Base-by-base conservation (phyloP, 2,329 filamentous ascomycete genomes). In the Diaporthe vaccinii region DNA sequence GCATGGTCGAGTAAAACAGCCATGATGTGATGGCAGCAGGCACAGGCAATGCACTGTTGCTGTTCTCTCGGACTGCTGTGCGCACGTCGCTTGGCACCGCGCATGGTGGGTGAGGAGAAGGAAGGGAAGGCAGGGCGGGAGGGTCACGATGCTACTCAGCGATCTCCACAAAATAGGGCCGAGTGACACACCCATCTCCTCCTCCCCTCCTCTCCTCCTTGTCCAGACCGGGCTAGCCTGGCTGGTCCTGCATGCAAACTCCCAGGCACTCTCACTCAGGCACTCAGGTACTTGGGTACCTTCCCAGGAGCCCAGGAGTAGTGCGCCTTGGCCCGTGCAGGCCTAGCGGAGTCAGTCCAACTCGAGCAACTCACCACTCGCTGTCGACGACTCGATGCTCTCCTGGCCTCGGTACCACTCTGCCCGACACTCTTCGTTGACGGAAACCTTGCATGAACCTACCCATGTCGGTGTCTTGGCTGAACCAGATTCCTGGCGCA, bases 1-100 rank as follows among this genome's bases (percentile, higher is more conserved):
- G 65, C 65, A 69, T 69, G 46, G 65, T 69, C 65, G 65, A 55
- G 34, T 55, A 53, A 69, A 69, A 69, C 65, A 55, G 49, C 65
- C 46, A 55, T 69, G 65, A 28, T 69, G 65, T 55, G 65, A 55
- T 41, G 65, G 49, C 34, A 55, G 22, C 65, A 68, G 65, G 34
- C 44, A 36, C 46, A 53, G 17, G 46, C 65, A 51, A 68, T 68
- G 62, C 62, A 36, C 31, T 53, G 65, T 22, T 53, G 20, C 12
- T 55, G 51, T 28, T 5, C 8, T 14, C 15, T 31, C 4, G 2
- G 34, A 34, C 36, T 28, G 46, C 46, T 55, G 46, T 55, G 49
- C 15, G 46, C 5, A 39, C 25, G 65, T 41, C n/a, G 65, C 65
- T 68, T 68, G 65, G 65, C 65, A 39, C 34, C 34, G 46, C 41